Evolutionary conservation across 768 basidiomycete species (phyloP), one percentile per base, ranked within the genome.

Genomic region (Ramaria rubella): DNA sequence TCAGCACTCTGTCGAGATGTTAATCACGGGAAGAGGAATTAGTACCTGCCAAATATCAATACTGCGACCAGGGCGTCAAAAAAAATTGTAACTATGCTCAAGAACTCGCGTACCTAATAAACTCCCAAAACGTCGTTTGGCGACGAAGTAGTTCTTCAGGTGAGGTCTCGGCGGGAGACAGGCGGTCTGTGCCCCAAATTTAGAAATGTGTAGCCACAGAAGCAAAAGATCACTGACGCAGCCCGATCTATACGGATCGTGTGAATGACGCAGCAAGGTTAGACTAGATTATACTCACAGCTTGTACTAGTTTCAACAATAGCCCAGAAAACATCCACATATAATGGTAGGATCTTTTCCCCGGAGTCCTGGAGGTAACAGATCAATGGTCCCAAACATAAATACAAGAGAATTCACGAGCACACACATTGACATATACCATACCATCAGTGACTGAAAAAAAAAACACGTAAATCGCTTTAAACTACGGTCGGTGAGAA

Each of bases 91-190:
- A 51, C 21, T 7, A 50, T 12, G 8, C 33, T 4, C 11, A n/a
- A 53, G 9, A 30, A 14, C n/a, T 9, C 3, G 40, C 31, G 8
- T 24, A 26, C 52, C 52, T 53, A 21, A 53, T 53, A 42, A 38
- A 53, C 38, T 53, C 52, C 52, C 52, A 53, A 42, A 53, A 53
- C 21, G 52, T 53, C 23, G 52, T 53, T 24, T 53, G 52, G 3
- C 52, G 30, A 23, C 52, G 52, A 23, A 53, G 40, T 14, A 53
- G 23, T 21, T 53, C 52, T 14, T 23, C n/a, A 36, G 52, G 52
- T n/a, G 30, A 26, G 12, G 40, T 24, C 23, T 11, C 19, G n/a
- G 34, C 40, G 19, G 33, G 34, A 23, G 52, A 30, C 23, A 38
- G 33, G 17, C 52, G 52, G 40, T 53, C 52, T 53, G 31, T n/a